These are phyloP conservation scores for Misopates orontium DNA, from an alignment of 257 asterid species.

Conservation along the genomic window DNA sequence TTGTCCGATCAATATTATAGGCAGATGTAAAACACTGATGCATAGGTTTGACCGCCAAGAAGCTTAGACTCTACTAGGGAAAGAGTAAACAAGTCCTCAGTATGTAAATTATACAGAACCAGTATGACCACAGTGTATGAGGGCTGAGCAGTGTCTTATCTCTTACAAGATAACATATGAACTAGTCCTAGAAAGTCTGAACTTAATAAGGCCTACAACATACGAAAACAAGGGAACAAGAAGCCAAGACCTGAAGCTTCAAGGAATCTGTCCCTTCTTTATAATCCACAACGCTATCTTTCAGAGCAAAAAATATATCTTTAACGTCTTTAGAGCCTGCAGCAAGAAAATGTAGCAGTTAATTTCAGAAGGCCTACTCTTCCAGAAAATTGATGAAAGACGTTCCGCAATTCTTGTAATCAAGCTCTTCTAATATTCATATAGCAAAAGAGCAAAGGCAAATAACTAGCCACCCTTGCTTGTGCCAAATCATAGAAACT, in stretches of 20 bases:
- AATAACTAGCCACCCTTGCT: slow-evolving; percentile 19
- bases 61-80: not conserved
- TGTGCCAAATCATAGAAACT: slow-evolving; percentile 9
- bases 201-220: slow-evolving; percentile 11
- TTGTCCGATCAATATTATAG: not conserved
- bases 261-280: slow-evolving; percentile 46
- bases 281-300: slow-evolving; percentile 63
- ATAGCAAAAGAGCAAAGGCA: slow-evolving; percentile 13
- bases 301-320: slow-evolving; percentile 65
- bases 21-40: slow-evolving; percentile 10
- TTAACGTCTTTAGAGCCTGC: slow-evolving; percentile 84
- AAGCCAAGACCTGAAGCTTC: slow-evolving; percentile 70
- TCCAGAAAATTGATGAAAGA: slow-evolving; percentile 9
- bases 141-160: slow-evolving; percentile 7
- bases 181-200: slow-evolving; percentile 22
- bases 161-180: slow-evolving; percentile 2
- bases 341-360: slow-evolving; percentile 34
- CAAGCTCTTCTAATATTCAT: slow-evolving; percentile 19
- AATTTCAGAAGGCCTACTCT: slow-evolving; percentile 18
- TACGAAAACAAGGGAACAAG: slow-evolving; percentile 12
- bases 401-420: not conserved
- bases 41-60: slow-evolving; percentile 14
- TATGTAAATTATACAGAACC: slow-evolving; percentile 2
- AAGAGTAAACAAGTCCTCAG: slow-evolving; percentile 12
- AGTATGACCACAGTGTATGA: not conserved